Evolutionary conservation across 805 yeast genomes (phyloP).

Genomic region (Jamesozyma jinghongensis): DNA sequence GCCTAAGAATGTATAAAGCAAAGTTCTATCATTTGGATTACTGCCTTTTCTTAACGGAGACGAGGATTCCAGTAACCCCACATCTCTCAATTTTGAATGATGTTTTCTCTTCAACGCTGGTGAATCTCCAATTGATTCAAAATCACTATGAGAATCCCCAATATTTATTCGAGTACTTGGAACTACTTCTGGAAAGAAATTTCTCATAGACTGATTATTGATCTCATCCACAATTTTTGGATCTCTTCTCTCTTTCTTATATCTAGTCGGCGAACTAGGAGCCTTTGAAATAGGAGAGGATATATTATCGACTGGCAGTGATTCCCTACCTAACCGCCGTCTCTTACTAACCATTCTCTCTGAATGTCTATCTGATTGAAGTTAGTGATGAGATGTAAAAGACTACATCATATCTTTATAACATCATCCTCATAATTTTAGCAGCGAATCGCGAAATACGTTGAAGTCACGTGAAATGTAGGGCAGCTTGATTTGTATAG

Average conservation of each 20-base stretch:
- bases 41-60: conserved; percentile 2
- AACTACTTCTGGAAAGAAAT: conserved; percentile 9
- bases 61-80: conserved; percentile 13
- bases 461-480: too few relatives aligned
- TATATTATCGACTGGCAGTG: background rate
- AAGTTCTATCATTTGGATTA: background rate
- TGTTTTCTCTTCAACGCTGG: conserved; percentile 10
- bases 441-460: too few relatives aligned
- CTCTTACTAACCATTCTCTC: background rate
- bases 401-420: background rate
- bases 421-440: too few relatives aligned
- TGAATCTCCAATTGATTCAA: conserved; percentile 7
- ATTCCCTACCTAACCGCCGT: background rate
- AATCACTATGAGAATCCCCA: background rate
- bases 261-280: conserved; percentile 6
- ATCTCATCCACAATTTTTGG: conserved; percentile 13
- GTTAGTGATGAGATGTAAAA: background rate
- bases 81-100: conserved; percentile 1
- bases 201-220: conserved; percentile 9
- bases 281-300: background rate
- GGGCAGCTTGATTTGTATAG: too few relatives aligned
- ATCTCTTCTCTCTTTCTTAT: conserved; percentile 13
- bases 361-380: background rate
- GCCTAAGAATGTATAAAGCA: conserved; percentile 9
- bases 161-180: background rate